phyloP scores from a whole-genome alignment of 345 rosid genomes.

The Eucalyptus grandis region DNA sequence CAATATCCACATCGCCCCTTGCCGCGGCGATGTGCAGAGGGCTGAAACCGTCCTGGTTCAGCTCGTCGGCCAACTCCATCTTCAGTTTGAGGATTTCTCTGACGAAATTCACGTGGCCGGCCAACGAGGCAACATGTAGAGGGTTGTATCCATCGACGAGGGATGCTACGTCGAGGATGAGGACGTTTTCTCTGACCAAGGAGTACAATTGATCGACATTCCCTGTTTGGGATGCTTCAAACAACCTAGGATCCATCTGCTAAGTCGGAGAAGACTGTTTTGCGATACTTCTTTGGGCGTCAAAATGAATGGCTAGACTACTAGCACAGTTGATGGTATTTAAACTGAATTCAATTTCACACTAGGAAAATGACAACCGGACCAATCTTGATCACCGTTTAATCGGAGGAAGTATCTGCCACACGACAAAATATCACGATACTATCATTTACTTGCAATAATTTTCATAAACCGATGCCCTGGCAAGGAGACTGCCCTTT shows the following conservation, averaged over 20 bases:
- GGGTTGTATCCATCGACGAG: neutral
- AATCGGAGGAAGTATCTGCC: neutral
- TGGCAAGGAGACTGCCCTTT: neutral
- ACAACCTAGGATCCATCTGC: conserved; percentile 1
- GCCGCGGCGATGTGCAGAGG: conserved; percentile 18
- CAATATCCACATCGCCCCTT: conserved; percentile 4
- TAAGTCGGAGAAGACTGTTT: neutral
- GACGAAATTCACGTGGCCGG: conserved; percentile 14
- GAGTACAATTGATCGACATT: neutral
- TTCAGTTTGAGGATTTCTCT: conserved; percentile 4
- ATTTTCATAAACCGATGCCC: neutral
- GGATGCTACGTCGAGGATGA: neutral
- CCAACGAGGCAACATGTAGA: conserved; percentile 13
- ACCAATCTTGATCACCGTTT: neutral
- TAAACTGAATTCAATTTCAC: neutral
- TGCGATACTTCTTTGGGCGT: neutral
- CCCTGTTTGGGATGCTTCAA: neutral
- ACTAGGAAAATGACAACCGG: neutral
- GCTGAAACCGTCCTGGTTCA: conserved; percentile 9
- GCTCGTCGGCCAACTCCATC: conserved; percentile 2
- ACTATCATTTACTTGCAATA: neutral
- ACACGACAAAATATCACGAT: neutral
- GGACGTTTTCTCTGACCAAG: neutral
- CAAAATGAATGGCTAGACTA: neutral
- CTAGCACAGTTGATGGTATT: neutral